A percentile compares a stretch with the other conserved stretches of the same genome.
phyloP scores from a whole-genome alignment of 2,329 filamentous ascomycete genomes.

The Botrytis sinoallii region DNA sequence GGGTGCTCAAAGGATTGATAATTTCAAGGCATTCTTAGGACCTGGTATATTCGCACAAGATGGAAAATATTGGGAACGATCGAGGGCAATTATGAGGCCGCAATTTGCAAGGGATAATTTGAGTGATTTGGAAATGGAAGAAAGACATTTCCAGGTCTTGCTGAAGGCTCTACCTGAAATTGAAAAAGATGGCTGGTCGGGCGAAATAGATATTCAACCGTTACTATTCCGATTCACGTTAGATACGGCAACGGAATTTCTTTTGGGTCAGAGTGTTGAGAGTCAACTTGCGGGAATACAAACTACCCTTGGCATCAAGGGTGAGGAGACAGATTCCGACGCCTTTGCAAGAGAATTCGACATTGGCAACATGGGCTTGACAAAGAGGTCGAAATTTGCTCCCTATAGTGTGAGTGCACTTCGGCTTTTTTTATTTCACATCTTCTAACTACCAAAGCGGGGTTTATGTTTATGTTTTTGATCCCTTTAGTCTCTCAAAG shows the following conservation, averaged over 20 bases:
- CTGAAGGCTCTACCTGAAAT: conserved; percentile 59
- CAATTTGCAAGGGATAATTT: conserved; percentile 54
- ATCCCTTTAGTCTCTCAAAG: neutral
- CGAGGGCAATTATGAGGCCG: conserved; percentile 49
- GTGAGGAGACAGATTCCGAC: conserved; percentile 3
- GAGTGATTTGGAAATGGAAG: conserved; percentile 68
- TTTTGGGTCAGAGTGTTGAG: conserved; percentile 57
- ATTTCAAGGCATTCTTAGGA: conserved; percentile 41
- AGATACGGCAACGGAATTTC: conserved; percentile 48
- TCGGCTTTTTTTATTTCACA: neutral
- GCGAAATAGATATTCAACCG: conserved; percentile 57
- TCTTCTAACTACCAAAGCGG: too few relatives aligned
- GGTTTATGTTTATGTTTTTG: too few relatives aligned
- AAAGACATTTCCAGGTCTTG: conserved; percentile 61
- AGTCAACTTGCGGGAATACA: conserved; percentile 26
- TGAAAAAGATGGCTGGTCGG: conserved; percentile 41
- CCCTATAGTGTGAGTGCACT: neutral
- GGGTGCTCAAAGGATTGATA: conserved; percentile 55
- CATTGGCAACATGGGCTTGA: conserved; percentile 38
- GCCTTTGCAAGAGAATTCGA: conserved; percentile 44
- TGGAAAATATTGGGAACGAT: conserved; percentile 35
- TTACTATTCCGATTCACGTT: conserved; percentile 61
- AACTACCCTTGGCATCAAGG: neutral
- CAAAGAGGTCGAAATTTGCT: conserved; percentile 16
- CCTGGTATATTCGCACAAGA: conserved; percentile 37